Evolutionary conservation across 1,139 yeast species (phyloP).

Genomic region (Yamadazyma conglobata): DNA sequence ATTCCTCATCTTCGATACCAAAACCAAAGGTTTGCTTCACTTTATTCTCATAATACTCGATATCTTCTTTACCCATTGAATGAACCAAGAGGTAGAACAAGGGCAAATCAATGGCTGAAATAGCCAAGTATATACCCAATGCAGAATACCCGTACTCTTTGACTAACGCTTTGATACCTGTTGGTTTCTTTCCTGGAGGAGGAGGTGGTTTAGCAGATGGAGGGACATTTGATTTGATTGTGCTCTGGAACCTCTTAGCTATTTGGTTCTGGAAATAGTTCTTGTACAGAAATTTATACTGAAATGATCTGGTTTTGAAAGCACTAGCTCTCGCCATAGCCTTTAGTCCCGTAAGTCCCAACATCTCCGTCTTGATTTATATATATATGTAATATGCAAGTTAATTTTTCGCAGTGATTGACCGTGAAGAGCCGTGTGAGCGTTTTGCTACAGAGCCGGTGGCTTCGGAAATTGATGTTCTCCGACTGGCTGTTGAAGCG

Average conservation of each 20-base stretch:
- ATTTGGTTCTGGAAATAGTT: no score
- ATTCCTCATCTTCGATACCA: slow-evolving; percentile 44
- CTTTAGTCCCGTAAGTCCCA: slow-evolving; percentile 2
- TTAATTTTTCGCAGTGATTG: no score
- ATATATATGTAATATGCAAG: no score
- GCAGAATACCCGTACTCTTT: slow-evolving; percentile 92
- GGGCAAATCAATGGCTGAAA: slow-evolving; percentile 76
- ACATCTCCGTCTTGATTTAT: no score
- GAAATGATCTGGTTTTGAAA: no score
- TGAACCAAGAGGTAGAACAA: slow-evolving; percentile 80
- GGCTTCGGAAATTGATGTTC: no score
- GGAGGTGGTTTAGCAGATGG: slow-evolving; percentile 17
- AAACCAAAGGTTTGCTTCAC: slow-evolving; percentile 59
- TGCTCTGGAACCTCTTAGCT: slow-evolving; percentile 2
- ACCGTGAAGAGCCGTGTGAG: no score
- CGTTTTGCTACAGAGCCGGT: no score
- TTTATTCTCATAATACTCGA: slow-evolving; percentile 61
- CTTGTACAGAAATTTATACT: no score
- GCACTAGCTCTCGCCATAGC: slow-evolving; percentile 3
- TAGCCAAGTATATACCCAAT: slow-evolving; percentile 72
- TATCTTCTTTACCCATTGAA: slow-evolving; percentile 77
- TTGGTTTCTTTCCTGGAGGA: slow-evolving; percentile 25
- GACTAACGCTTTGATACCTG: slow-evolving; percentile 65
- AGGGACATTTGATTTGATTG: slow-evolving; percentile 2
- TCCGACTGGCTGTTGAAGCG: no score